Conservation (phyloP, 1,139 yeast species). For the Pichia sp. region DNA sequence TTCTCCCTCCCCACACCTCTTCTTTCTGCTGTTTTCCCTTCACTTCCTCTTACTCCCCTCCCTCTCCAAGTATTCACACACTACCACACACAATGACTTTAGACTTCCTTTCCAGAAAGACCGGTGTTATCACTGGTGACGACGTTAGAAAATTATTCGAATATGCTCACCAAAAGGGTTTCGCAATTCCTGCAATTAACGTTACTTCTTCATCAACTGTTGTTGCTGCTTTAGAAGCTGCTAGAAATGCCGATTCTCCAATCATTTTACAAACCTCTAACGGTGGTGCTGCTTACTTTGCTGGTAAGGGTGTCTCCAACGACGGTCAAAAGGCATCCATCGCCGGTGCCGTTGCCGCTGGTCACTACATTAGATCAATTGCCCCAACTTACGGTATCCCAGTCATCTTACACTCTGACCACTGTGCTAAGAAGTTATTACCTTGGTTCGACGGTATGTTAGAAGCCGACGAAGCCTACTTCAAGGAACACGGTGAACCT, state of each 20-base stretch:
- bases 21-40: neutral
- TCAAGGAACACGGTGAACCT: constrained; percentile 84
- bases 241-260: constrained; percentile 95
- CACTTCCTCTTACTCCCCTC: too few species aligned
- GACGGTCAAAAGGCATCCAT: constrained; percentile 91
- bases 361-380: constrained; percentile 93
- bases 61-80: neutral
- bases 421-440: constrained; percentile 96
- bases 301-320: constrained; percentile 98
- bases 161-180: constrained; percentile 90
- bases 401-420: constrained; percentile 96
- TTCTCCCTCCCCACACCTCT: neutral
- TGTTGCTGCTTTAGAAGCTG: constrained; percentile 97
- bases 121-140: constrained; percentile 99
- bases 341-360: constrained; percentile 97
- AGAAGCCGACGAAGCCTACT: constrained; percentile 94
- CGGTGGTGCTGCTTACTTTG: constrained; percentile 99
- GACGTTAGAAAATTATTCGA: constrained; percentile 91
- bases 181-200: constrained; percentile 98
- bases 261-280: constrained; percentile 96
- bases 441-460: constrained; percentile 99
- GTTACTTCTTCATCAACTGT: constrained; percentile 98
- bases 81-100: constrained; percentile 25
- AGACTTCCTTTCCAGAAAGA: constrained; percentile 69
- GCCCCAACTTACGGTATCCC: constrained; percentile 98